Evolutionary conservation across 345 rosid genomes (phyloP), one percentile per base, ranked within the genome.

Genomic region (Linum tenue): DNA sequence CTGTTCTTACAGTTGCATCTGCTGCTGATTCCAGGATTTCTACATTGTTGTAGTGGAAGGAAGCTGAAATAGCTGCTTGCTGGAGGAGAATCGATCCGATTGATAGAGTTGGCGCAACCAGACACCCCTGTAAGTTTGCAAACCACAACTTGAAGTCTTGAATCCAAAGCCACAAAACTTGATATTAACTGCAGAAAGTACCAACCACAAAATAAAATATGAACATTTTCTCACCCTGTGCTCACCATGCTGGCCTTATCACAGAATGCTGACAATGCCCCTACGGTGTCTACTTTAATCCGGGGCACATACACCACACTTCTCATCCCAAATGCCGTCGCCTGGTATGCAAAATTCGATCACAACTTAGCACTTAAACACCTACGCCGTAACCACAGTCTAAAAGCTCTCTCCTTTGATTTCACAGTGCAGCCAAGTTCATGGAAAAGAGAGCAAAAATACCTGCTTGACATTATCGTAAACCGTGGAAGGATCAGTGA

Each of bases 221-320:
- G 50, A 7, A 43, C 9, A 48, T 9, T 9, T 9, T 48, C 53
- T 89, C 98, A 86, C 87, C 96, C 88, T 75, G 72, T 80, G 90
- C 99, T 92, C 96, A 92, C 95, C 97, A 78, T 94, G 86, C 90
- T 86, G 83, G 99, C 96, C 76, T 90, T 90, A 67, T 92, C 95
- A 68, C 95, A 90, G 41, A 92, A 77, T 72, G 85, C 86, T 38
- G 96, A 90, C 62, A 92, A 76, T 38, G 92, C 95, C 12, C 86
- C 63, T 55, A 90, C 77, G 0, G 90, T 88, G 17, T 86, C 92
- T 65, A 60, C 70, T 71, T 84, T 83, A 64, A 86, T 88, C 72
- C 80, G 78, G 41, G 92, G 97, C 73, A 90, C 85, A 37, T 85
- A 80, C 70, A 88, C 90, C 51, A 88, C 85, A 68, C 92, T 90